These are phyloP conservation scores for Thielaviopsis musarum DNA, from an alignment of 2,329 filamentous ascomycete genomes.

Conservation along the genomic window DNA sequence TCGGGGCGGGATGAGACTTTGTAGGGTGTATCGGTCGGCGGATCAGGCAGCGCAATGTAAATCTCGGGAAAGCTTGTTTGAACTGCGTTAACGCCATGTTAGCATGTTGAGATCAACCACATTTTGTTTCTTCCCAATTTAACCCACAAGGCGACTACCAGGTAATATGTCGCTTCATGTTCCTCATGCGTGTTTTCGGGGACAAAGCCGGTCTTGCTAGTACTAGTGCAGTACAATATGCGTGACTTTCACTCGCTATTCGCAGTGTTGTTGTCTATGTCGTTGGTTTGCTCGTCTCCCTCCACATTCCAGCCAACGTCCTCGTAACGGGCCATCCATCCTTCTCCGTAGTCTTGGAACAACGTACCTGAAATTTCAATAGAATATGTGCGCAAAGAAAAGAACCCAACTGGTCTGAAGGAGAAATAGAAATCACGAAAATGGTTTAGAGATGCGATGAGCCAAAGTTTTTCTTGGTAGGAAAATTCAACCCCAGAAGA, in stretches of 20 bases:
- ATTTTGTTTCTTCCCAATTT: background rate
- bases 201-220: background rate
- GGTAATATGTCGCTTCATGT: background rate
- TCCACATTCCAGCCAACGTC: background rate
- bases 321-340: background rate
- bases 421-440: background rate
- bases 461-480: background rate
- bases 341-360: background rate
- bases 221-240: background rate
- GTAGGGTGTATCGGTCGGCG: background rate
- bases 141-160: background rate
- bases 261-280: no score
- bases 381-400: background rate
- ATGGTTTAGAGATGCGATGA: background rate
- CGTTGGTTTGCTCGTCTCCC: background rate
- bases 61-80: background rate
- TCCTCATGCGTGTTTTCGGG: background rate
- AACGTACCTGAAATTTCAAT: background rate
- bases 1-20: slow-evolving; percentile 2
- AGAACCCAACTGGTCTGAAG: background rate
- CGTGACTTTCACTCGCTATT: background rate
- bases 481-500: background rate
- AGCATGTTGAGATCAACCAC: background rate
- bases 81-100: background rate
- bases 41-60: background rate